Evolutionary conservation across 2,329 filamentous ascomycete species (phyloP).

Genomic region (Xylaria sp.): DNA sequence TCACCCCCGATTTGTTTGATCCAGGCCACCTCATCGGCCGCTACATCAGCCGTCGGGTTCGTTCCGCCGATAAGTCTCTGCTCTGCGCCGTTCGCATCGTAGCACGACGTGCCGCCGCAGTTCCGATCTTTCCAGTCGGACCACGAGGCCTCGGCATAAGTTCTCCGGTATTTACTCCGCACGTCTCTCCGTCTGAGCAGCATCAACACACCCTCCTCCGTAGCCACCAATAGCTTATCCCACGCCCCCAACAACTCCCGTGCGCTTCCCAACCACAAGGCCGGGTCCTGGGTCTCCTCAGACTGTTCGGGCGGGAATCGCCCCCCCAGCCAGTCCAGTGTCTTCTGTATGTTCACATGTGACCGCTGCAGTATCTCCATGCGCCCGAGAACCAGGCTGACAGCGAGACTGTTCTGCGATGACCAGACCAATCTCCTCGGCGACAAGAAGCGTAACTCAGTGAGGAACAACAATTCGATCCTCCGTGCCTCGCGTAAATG

Average conservation of each 20-base stretch:
- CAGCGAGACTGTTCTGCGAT: background rate
- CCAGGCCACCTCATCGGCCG: slow-evolving; percentile 35
- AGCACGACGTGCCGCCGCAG: slow-evolving; percentile 43
- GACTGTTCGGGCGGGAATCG: background rate
- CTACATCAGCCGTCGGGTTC: slow-evolving; percentile 28
- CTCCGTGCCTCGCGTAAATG: slow-evolving; percentile 2
- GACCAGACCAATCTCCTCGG: background rate
- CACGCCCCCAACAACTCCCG: slow-evolving; percentile 33
- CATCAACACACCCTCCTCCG: slow-evolving; percentile 36
- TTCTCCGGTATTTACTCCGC: background rate
- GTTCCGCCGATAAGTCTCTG: background rate
- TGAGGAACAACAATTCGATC: background rate
- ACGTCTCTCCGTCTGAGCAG: slow-evolving; percentile 28
- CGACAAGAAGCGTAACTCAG: background rate
- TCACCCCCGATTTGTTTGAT: background rate
- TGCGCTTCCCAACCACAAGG: slow-evolving; percentile 22
- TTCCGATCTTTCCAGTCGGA: slow-evolving; percentile 40
- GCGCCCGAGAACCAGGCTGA: background rate
- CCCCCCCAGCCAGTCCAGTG: background rate
- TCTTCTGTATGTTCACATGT: background rate
- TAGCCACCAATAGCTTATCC: slow-evolving; percentile 24
- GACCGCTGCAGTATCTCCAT: background rate
- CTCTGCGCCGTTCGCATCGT: background rate
- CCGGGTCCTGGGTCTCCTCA: background rate
- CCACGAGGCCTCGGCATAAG: slow-evolving; percentile 30